phyloP scores from a whole-genome alignment of 805 yeast genomes.

The Candida arabinofermentans region DNA sequence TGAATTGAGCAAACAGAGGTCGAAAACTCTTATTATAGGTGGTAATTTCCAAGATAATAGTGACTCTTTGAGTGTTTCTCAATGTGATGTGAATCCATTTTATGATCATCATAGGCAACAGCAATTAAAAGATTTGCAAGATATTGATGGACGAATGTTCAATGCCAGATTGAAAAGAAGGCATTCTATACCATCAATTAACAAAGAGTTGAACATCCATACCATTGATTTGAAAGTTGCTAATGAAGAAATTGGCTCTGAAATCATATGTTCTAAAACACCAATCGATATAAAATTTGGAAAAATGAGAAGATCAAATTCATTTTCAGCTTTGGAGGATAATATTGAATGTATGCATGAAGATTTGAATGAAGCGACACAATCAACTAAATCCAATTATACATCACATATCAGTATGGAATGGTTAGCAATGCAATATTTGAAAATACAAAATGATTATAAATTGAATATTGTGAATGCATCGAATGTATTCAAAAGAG shows the following conservation, averaged over 20 bases:
- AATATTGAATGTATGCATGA: conserved; percentile 2
- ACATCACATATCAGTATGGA: conserved; percentile 13
- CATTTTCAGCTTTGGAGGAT: conserved; percentile 29
- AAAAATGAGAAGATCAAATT: conserved; percentile 30
- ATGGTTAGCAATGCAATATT: conserved; percentile 25
- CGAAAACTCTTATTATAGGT: conserved; percentile 19
- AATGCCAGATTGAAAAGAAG: conserved; percentile 31
- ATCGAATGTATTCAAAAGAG: conserved; percentile 13
- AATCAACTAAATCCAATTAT: not conserved
- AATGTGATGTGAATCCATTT: conserved; percentile 5
- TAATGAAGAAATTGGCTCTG: conserved; percentile 20
- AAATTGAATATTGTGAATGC: conserved; percentile 17
- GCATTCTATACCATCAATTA: conserved; percentile 36
- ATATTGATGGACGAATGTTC: conserved; percentile 18
- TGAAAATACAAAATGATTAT: conserved; percentile 16
- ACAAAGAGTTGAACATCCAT: conserved; percentile 30
- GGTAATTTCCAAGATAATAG: conserved; percentile 22
- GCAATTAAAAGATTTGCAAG: conserved; percentile 4
- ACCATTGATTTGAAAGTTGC: conserved; percentile 22
- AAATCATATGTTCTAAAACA: conserved; percentile 8
- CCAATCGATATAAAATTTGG: conserved; percentile 3
- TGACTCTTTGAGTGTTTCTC: conserved; percentile 3
- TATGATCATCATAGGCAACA: conserved; percentile 1
- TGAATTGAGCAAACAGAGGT: conserved; percentile 13
- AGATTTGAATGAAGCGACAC: not conserved